Conservation (phyloP, 2,329 filamentous ascomycete genomes). For the Xylariales sp. region DNA sequence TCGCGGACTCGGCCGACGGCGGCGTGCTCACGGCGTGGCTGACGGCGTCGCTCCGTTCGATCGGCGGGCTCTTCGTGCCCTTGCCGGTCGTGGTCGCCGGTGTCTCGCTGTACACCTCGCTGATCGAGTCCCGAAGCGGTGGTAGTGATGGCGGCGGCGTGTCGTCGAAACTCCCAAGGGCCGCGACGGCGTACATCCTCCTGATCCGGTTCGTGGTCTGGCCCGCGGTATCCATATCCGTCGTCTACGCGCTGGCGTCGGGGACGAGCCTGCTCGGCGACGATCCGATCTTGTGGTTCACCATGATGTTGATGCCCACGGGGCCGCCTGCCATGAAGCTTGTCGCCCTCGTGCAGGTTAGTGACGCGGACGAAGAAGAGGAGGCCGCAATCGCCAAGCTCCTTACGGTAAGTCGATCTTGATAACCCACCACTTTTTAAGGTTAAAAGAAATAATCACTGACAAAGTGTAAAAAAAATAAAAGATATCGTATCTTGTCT, state of each 20-base stretch:
- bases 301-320: slow-evolving; percentile 42
- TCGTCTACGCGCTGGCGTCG: slow-evolving; percentile 51
- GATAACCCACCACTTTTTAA: not conserved
- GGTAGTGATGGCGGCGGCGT: slow-evolving; percentile 22
- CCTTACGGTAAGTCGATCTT: slow-evolving; percentile 28
- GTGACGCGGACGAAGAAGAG: slow-evolving; percentile 30
- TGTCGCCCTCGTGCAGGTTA: slow-evolving; percentile 39
- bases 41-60: slow-evolving; percentile 55
- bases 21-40: slow-evolving; percentile 65
- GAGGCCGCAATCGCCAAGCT: slow-evolving; percentile 39
- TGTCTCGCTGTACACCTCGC: slow-evolving; percentile 55
- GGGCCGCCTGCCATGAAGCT: slow-evolving; percentile 44
- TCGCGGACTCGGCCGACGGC: slow-evolving; percentile 50
- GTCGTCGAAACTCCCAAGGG: slow-evolving; percentile 40
- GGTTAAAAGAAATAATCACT: not conserved
- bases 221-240: slow-evolving; percentile 50
- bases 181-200: slow-evolving; percentile 46
- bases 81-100: slow-evolving; percentile 64
- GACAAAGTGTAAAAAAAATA: slow-evolving; percentile 13
- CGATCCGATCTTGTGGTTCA: slow-evolving; percentile 65
- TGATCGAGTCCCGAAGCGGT: slow-evolving; percentile 38
- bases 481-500: slow-evolving; percentile 32
- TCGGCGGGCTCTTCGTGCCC: slow-evolving; percentile 60
- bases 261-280: slow-evolving; percentile 44
- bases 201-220: slow-evolving; percentile 56